These are phyloP conservation scores for Zelopaecilomyces penicillatus DNA, from an alignment of 2,329 filamentous ascomycete genomes.

Conservation along the genomic window DNA sequence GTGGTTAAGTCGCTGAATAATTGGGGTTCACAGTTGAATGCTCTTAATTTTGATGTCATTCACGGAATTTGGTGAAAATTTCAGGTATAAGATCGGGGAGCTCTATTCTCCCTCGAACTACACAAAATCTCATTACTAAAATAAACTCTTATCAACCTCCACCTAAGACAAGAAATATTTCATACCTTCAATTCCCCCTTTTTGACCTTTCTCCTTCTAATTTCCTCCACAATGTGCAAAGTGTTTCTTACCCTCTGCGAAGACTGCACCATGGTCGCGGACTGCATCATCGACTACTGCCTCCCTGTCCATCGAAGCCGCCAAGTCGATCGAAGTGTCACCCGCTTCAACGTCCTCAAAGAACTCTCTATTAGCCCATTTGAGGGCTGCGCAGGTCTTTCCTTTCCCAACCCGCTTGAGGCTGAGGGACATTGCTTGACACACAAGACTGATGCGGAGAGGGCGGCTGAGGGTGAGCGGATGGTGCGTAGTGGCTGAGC, in stretches of 20 bases:
- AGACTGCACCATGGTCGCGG: neutral
- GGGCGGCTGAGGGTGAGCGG: too few relatives aligned
- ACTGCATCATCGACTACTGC: neutral
- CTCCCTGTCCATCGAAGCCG: neutral
- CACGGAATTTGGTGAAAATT: too few relatives aligned
- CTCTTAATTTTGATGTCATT: too few relatives aligned
- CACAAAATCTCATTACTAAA: too few relatives aligned
- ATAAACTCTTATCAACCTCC: too few relatives aligned
- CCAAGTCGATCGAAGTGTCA: neutral
- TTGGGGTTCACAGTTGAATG: too few relatives aligned
- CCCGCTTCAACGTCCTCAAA: neutral
- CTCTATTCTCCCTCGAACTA: too few relatives aligned
- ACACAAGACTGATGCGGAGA: neutral
- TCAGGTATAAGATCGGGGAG: too few relatives aligned
- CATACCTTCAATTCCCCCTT: neutral
- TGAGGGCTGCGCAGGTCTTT: neutral
- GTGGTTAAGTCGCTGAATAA: too few relatives aligned
- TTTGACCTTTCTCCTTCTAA: neutral
- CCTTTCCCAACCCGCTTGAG: neutral
- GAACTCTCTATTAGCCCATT: neutral
- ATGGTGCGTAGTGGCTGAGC: too few relatives aligned
- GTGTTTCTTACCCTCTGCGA: neutral
- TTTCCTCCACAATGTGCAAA: neutral
- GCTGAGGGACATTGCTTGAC: neutral
- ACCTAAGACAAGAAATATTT: too few relatives aligned